Base-by-base conservation (phyloP, 2,329 filamentous ascomycete genomes). In the Scedosporium dehoogii region DNA sequence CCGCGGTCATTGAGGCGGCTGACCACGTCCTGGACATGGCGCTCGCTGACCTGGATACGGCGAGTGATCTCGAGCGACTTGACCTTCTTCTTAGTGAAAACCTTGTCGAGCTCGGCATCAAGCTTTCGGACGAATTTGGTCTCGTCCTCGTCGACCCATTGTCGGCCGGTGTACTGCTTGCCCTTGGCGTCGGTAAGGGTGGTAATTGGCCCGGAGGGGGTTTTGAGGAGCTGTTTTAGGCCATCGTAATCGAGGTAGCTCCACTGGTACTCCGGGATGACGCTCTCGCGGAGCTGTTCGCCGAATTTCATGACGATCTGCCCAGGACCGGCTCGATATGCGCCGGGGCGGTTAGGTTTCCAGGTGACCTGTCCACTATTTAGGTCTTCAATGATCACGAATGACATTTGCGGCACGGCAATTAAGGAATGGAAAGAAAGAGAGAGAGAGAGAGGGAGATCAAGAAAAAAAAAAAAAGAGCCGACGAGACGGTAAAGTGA, bases 221-320 rank as follows among this genome's bases (percentile, higher is more conserved):
- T 86, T 77, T 93, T 94, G 65, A 99, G 86, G 67, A 91, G 87
- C 68, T 84, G 81, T 79, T 99, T 99, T 59, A 99, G 84, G 67
- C 88, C 90, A 74, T 97, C 92, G 78, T 99, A 99, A 77, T 91
- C 89, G 77, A 99, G 97, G 79, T 99, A 99, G 80, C 96, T 91
- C 87, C 92, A 96, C 75, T 92, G 88, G 79, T 96, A 99, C 78
- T 97, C 92, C 80, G 90, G 92, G 76, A 97, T 96, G 72, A 96
- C 84, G 73, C 92, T 97, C 71, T 91, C 93, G 67, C 91, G 91
- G 71, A 99, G 86, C 82, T 99, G 92, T 77, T 97, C 91, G 74
- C 94, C 94, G 81, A 97, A 99, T 82, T 88, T 88, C 85, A 88
- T 88, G 78, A 83, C 78, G 76, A 85, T 73, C 66, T 80, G 73